These are phyloP conservation scores for Cicer cuneatum DNA, from an alignment of 306 rosid genomes.

Conservation along the genomic window DNA sequence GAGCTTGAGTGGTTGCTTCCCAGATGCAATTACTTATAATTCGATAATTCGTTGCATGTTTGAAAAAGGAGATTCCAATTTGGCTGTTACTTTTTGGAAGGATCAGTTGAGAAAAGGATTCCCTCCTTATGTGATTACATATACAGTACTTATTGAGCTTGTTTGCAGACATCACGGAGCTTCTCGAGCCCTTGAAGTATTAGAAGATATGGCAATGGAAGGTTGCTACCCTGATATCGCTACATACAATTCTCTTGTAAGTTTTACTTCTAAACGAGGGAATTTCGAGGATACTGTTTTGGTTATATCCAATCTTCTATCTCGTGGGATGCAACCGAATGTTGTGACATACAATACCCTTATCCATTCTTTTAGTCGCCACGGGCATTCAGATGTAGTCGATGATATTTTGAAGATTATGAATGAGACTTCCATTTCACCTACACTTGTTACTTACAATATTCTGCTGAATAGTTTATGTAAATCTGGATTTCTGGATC, in stretches of 20 bases:
- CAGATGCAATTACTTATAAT: slow-evolving; percentile 81
- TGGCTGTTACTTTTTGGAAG: slow-evolving; percentile 82
- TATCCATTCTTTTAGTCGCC: slow-evolving; percentile 70
- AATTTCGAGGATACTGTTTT: slow-evolving; percentile 60
- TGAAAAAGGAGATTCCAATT: slow-evolving; percentile 55
- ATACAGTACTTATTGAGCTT: slow-evolving; percentile 73
- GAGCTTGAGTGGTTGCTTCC: slow-evolving; percentile 90
- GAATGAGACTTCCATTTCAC: slow-evolving; percentile 62
- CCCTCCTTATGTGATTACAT: slow-evolving; percentile 87
- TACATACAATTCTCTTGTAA: slow-evolving; percentile 75
- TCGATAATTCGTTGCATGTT: slow-evolving; percentile 71
- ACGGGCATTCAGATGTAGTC: slow-evolving; percentile 70
- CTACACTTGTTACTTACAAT: slow-evolving; percentile 76
- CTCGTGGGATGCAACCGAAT: slow-evolving; percentile 66
- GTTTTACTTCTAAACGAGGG: slow-evolving; percentile 69
- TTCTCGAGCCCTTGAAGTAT: slow-evolving; percentile 67
- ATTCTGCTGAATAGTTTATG: slow-evolving; percentile 79
- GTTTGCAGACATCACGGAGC: slow-evolving; percentile 75
- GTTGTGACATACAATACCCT: slow-evolving; percentile 76
- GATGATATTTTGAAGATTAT: slow-evolving; percentile 72
- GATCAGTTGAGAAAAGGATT: slow-evolving; percentile 78
- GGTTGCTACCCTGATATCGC: slow-evolving; percentile 88
- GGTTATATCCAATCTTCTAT: slow-evolving; percentile 64
- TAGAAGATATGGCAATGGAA: slow-evolving; percentile 80
- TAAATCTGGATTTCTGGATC: slow-evolving; percentile 70